Percentiles rank a stretch among this genome's conserved stretches.
phyloP scores from a whole-genome alignment of 176 grass and related monocot genomes.

The Olyra latifolia region DNA sequence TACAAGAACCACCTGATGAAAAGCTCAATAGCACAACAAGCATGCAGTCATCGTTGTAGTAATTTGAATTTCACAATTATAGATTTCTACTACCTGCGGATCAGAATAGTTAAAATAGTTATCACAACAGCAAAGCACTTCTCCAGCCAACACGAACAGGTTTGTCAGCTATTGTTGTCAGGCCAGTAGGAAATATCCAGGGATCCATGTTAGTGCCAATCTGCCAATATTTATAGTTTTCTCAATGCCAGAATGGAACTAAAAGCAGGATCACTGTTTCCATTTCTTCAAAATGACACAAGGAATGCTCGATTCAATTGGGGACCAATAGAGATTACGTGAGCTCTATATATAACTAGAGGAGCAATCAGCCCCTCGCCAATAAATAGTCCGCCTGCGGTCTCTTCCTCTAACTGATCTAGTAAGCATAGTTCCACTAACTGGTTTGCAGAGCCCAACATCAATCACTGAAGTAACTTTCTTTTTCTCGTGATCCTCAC shows the following conservation, averaged over 20 bases:
- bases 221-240: background rate
- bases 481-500: constrained; percentile 52
- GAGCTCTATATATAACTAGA: constrained; percentile 39
- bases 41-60: background rate
- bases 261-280: background rate
- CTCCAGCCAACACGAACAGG: background rate
- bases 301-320: background rate
- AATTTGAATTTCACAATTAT: background rate
- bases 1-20: background rate
- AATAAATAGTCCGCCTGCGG: constrained; percentile 82
- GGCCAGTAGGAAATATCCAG: background rate
- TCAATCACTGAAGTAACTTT: constrained; percentile 86
- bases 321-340: background rate
- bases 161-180: constrained; percentile 6
- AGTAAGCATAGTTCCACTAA: constrained; percentile 71
- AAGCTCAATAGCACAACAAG: background rate
- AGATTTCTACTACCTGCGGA: background rate
- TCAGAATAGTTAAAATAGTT: background rate
- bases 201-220: constrained; percentile 6
- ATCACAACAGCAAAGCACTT: background rate
- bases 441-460: constrained; percentile 74
- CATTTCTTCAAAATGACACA: background rate
- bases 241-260: background rate
- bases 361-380: constrained; percentile 49
- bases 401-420: constrained; percentile 94